Evolutionary conservation across 352 stramenopile species (phyloP).

Genomic region (Thalassiosira sp.): DNA sequence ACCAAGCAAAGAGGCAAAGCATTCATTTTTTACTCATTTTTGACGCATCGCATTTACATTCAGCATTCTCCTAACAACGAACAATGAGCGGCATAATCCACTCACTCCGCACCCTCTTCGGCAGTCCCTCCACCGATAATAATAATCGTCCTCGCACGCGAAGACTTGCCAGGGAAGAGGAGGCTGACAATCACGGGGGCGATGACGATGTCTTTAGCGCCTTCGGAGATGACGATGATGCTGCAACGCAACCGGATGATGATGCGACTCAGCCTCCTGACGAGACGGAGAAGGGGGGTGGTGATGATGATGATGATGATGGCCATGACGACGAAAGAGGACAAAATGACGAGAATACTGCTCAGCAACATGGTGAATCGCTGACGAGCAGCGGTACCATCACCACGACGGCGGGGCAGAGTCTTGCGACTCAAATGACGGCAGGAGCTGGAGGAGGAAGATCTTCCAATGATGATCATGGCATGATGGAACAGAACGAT

Average conservation of each 20-base stretch:
- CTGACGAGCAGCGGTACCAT: too few relatives aligned
- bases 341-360: too few relatives aligned
- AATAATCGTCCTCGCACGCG: not conserved
- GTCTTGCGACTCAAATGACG: too few relatives aligned
- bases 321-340: not conserved
- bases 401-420: too few relatives aligned
- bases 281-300: too few relatives aligned
- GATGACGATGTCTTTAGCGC: conserved; percentile 12
- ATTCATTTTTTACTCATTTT: too few relatives aligned
- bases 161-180: not conserved
- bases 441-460: too few relatives aligned
- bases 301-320: not conserved
- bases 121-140: conserved; percentile 8
- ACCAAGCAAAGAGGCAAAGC: too few relatives aligned
- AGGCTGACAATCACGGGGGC: not conserved
- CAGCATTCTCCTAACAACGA: not conserved
- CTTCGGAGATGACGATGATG: conserved; percentile 6
- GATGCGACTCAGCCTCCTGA: not conserved
- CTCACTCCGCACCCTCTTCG: conserved; percentile 26
- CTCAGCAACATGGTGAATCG: too few relatives aligned
- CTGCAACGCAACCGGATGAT: not conserved
- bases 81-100: conserved; percentile 27
- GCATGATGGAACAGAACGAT: too few relatives aligned
- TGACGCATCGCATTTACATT: too few relatives aligned
- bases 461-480: too few relatives aligned